Base-by-base conservation (phyloP, 2,329 filamentous ascomycete genomes). In the Talaromyces piceae region DNA sequence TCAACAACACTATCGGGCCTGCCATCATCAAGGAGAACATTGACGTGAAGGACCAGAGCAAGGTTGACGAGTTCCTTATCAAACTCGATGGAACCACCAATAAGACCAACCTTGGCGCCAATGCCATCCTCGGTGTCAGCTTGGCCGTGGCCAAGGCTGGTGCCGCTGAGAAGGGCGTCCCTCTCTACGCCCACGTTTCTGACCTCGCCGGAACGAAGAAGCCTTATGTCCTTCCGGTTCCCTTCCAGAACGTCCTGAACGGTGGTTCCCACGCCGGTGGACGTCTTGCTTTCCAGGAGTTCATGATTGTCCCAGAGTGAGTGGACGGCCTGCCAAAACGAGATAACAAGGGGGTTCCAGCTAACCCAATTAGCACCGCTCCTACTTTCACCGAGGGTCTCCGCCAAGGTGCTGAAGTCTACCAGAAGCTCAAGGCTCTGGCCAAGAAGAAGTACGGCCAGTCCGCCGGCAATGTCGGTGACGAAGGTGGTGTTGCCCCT, bases 401-500 rank as follows among this genome's bases (percentile, higher is more conserved):
- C 77, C 91, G 91, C 73, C 89, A 95, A 77, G 93, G 93, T 73
- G 77, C 91, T 65, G 93, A 98, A 78, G 90, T 96, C 66, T 98
- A 98, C 86, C 91, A 97, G 77, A 87, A 88, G 77, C 87, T 98
- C 67, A 98, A 98, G 87, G 67, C 80, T 65, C 83, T 97, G 57
- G 91, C 93, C 73, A 97, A 97, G 88, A 93, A 96, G 88, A 93
- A 88, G 82, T 98, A 98, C 74, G 93, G 93, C 70, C 91, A 95
- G 77, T 96, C 93, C 59, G 93, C 93, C 61, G 93, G 91, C 73
- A 98, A 98, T 73, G 93, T 98, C 61, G 93, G 93, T 76, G 93
- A 98, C 71, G 93, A 98, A 84, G 93, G 93, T 81, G 93, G 93
- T 86, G 93, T 98, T 69, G 93, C 93, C 63, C 93, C 93, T 63